Evolutionary conservation across 495 filamentous ascomycete genomes (phyloP), one percentile per base, ranked within the genome.

Genomic region (Letharia columbiana): DNA sequence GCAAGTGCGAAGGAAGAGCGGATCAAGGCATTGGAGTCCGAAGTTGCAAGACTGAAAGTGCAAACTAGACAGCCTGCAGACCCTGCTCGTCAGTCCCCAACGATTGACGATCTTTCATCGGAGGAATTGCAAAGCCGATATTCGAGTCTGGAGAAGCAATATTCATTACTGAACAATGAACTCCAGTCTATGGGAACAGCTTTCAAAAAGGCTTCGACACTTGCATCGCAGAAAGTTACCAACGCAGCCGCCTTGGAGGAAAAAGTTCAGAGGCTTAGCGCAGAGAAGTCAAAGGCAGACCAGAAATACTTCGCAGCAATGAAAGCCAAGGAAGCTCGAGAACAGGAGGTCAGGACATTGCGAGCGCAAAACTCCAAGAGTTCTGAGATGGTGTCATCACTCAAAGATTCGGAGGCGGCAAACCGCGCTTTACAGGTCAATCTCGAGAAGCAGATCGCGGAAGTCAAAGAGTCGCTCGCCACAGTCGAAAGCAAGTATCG

Each of bases 261-360:
- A 58, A 87, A 87, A 67, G 78, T 95, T 49, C 81, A 83, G 37
- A 78, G 89, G 8, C 78, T 94, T 13, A 83, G 80, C 4, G 92
- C 91, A 0, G 94, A 98, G 75, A 98, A 98, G 75, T 84, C 86
- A 44, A 98, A 96, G 73, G 95, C 95, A 0, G 92, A 98, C 71
- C 92, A 97, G 74, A 98, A 98, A 75, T 98, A 96, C 73, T 98
- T 97, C 72, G 87, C 87, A 7, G 90, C 91, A 18, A 92, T 96
- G 80, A 97, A 96, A 73, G 86, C 89, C 69, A 96, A 91, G 73
- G 94, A 98, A 71, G 85, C 87, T 28, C 82, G 90, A 62, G 86
- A 88, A 23, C 77, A 81, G 49, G 92, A 96, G 75, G 87, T 92
- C 57, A 83, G 91, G 65, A 83, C 86, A 6, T 77, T 97, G 54